Base-by-base conservation (phyloP, 2,329 filamentous ascomycete genomes). In the Fusarium buxicola region DNA sequence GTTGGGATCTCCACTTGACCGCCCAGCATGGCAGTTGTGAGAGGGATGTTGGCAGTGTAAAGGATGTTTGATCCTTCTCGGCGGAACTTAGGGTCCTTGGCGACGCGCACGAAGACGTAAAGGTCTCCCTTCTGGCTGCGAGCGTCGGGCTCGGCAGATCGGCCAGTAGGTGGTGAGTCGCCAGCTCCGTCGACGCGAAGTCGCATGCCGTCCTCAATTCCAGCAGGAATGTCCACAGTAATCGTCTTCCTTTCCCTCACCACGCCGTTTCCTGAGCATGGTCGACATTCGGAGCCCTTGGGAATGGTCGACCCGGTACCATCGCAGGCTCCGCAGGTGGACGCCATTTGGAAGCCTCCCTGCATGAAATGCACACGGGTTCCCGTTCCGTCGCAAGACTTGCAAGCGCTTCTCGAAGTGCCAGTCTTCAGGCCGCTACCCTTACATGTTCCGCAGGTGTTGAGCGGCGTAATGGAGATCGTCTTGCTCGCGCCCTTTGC, bases 171-270 rank as follows among this genome's bases (percentile, higher is more conserved):
- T 18, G 95, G 90, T 13, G 92, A 89, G 73, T 99, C 94, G 65
- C 95, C 95, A 73, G 96, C 93, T 24, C 91, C 91, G 56, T 89
- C 87, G 25, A 99, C 86, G 48, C 92, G 86, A 70, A 99, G 80
- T 55, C 92, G 87, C 94, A 98, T 98, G 52, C 94, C 94, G 75
- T 99, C 94, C 75, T 98, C 95, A 28, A 99, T 93, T 64, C 95
- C 95, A 18, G 91, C 93, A 2, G 95, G 95, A 40, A 99, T 97
- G 69, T 98, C 94, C 38, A 99, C 86, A 25, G 86, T 90, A 45
- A 99, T 88, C 0, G 91, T 92, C 80, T 92, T 92, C 60, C 88
- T 85, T 72, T 97, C 92, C 68, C 92, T 85, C 31, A 92, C 86
- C 13, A 96, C 94, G 40, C 95, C 95, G 51, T 92, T 88, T 32